phyloP scores from a whole-genome alignment of 495 filamentous ascomycete genomes.

The Friedmanniomyces simplex region DNA sequence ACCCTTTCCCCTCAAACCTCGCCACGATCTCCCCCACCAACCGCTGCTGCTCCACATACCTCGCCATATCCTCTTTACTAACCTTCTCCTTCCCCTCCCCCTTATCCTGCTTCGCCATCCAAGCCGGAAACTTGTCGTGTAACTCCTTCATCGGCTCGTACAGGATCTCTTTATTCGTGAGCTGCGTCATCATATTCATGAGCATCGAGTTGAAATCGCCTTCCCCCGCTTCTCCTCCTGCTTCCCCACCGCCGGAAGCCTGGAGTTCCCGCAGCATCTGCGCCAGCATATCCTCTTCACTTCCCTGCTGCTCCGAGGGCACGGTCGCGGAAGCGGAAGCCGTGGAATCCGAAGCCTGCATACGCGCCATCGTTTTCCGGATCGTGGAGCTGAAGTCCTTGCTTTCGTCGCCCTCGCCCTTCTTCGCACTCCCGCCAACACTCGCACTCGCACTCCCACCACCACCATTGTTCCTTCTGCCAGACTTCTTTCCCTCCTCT shows the following conservation, averaged over 20 bases:
- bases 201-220: conserved; percentile 89
- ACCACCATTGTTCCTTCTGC: too few relatives aligned
- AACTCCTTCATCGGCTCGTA: conserved; percentile 99
- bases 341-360: conserved; percentile 76
- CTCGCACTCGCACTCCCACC: neutral
- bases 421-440: conserved; percentile 11
- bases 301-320: conserved; percentile 32
- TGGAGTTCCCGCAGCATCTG: conserved; percentile 81
- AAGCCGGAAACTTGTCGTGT: conserved; percentile 76
- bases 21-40: conserved; percentile 79
- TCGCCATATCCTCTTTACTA: conserved; percentile 55
- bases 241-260: conserved; percentile 39
- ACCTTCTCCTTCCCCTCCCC: conserved; percentile 37
- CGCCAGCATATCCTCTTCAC: conserved; percentile 64
- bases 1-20: conserved; percentile 72
- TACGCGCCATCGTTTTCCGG: conserved; percentile 80
- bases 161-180: conserved; percentile 94
- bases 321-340: conserved; percentile 73
- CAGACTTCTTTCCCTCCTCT: conserved; percentile 7
- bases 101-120: conserved; percentile 65
- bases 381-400: conserved; percentile 83
- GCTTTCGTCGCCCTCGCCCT: conserved; percentile 32
- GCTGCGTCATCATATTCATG: conserved; percentile 94
- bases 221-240: conserved; percentile 62
- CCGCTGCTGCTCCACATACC: conserved; percentile 70